These are phyloP conservation scores for Trametes cubensis DNA, from an alignment of 768 basidiomycete genomes.

Conservation along the genomic window DNA sequence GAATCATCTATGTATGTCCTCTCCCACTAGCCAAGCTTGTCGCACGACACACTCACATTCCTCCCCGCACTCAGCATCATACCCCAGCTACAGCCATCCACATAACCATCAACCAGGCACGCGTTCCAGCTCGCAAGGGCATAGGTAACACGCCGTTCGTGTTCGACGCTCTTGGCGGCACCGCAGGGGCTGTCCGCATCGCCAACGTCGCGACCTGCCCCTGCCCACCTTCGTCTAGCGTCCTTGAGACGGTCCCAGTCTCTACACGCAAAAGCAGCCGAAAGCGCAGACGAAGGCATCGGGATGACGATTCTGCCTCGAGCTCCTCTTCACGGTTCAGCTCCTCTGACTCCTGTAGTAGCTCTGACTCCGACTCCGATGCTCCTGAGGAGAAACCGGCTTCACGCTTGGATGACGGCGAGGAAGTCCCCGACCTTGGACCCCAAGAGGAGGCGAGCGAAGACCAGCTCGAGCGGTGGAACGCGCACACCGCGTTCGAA, in stretches of 20 bases:
- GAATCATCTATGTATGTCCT: slow-evolving; percentile 63
- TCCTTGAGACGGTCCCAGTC: slow-evolving; percentile 5
- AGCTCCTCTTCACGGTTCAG: background rate
- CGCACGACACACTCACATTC: background rate
- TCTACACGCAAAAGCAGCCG: background rate
- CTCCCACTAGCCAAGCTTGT: background rate
- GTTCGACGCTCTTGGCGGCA: slow-evolving; percentile 48
- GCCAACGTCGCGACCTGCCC: slow-evolving; percentile 23
- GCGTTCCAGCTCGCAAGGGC: slow-evolving; percentile 58
- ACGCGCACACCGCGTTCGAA: slow-evolving; percentile 30
- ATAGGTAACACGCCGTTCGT: slow-evolving; percentile 62
- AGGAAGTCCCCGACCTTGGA: slow-evolving; percentile 20
- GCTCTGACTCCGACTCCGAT: background rate
- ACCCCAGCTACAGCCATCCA: slow-evolving; percentile 55
- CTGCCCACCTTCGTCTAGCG: background rate
- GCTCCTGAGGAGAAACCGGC: slow-evolving; percentile 5
- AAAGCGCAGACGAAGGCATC: background rate
- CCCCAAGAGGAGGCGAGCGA: slow-evolving; percentile 17
- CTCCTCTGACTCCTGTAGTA: background rate
- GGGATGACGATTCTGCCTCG: background rate
- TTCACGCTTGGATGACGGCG: background rate
- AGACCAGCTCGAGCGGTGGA: slow-evolving; percentile 33
- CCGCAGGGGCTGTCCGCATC: slow-evolving; percentile 27
- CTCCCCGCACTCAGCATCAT: slow-evolving; percentile 49
- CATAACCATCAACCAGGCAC: slow-evolving; percentile 59